Percentiles rank a stretch among this genome's conserved stretches.
Conservation (phyloP, 441 rosid genomes). For the Erodium moschatum region DNA sequence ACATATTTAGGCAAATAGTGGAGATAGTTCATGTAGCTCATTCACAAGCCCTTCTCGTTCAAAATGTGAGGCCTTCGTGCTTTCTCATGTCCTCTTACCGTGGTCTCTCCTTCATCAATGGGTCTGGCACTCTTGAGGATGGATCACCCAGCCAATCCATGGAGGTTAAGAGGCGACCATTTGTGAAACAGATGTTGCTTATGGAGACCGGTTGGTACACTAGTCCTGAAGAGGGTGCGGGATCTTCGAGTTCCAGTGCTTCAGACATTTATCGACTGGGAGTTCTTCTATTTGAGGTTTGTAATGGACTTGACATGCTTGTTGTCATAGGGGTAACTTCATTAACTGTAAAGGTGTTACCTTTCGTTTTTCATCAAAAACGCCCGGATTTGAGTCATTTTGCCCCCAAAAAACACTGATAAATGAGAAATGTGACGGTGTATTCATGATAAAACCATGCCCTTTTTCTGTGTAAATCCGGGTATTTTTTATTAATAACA, state of each 20-base stretch:
- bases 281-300: conserved; percentile 86
- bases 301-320: conserved; percentile 12
- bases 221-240: conserved; percentile 77
- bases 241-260: conserved; percentile 54
- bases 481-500: too few relatives aligned
- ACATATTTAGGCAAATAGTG: conserved; percentile 23
- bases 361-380: too few relatives aligned
- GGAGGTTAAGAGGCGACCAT: too few relatives aligned
- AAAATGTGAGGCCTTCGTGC: conserved; percentile 21
- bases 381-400: neutral
- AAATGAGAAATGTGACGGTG: too few relatives aligned
- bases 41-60: conserved; percentile 16
- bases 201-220: conserved; percentile 84
- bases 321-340: too few relatives aligned
- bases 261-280: conserved; percentile 85
- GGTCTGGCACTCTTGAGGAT: too few relatives aligned
- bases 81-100: conserved; percentile 18
- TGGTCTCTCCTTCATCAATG: conserved; percentile 16
- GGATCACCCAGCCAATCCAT: too few relatives aligned
- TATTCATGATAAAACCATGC: too few relatives aligned
- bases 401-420: too few relatives aligned
- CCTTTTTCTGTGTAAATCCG: too few relatives aligned
- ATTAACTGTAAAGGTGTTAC: too few relatives aligned
- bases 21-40: conserved; percentile 22
- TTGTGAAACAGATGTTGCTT: conserved; percentile 22